These are phyloP conservation scores for Talaromyces liani DNA, from an alignment of 495 filamentous ascomycete species.

Conservation along the genomic window DNA sequence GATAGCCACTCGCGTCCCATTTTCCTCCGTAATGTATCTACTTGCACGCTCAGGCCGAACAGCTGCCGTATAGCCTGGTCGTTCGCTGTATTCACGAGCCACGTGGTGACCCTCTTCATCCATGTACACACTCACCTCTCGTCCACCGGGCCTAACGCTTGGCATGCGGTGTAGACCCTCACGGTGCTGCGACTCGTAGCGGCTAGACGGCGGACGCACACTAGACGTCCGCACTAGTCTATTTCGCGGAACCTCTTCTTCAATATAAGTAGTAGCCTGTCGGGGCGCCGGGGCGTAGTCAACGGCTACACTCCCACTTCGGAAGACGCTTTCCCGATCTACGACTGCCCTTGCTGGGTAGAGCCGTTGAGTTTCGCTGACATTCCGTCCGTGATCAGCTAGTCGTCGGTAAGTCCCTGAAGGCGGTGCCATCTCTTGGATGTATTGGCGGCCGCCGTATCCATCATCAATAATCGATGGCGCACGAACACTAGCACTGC, in stretches of 20 bases:
- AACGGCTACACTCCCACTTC: slow-evolving; percentile 31
- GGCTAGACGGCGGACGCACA: slow-evolving; percentile 46
- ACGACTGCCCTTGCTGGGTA: slow-evolving; percentile 23
- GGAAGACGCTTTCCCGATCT: slow-evolving; percentile 28
- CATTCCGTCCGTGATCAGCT: slow-evolving; percentile 32
- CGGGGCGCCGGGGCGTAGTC: slow-evolving; percentile 29
- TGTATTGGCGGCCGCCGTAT: slow-evolving; percentile 36
- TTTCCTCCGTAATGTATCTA: slow-evolving; percentile 31
- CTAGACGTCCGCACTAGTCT: slow-evolving; percentile 50
- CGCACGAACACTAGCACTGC: slow-evolving; percentile 31
- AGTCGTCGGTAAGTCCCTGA: slow-evolving; percentile 31
- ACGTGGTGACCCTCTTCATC: slow-evolving; percentile 26
- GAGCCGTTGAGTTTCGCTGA: slow-evolving; percentile 23
- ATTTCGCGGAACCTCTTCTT: slow-evolving; percentile 43
- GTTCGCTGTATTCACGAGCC: slow-evolving; percentile 36
- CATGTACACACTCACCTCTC: slow-evolving; percentile 33
- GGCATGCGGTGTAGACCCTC: slow-evolving; percentile 41
- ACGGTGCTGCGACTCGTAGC: slow-evolving; percentile 44
- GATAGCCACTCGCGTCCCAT: slow-evolving; percentile 23
- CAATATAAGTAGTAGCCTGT: slow-evolving; percentile 26
- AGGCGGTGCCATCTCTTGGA: slow-evolving; percentile 39
- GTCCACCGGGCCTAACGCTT: slow-evolving; percentile 41
- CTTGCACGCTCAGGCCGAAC: slow-evolving; percentile 23
- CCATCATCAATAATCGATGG: slow-evolving; percentile 34
- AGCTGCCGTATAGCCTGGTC: slow-evolving; percentile 25